phyloP scores from a whole-genome alignment of 1,139 yeast genomes.

The Hanseniaspora uvarum region DNA sequence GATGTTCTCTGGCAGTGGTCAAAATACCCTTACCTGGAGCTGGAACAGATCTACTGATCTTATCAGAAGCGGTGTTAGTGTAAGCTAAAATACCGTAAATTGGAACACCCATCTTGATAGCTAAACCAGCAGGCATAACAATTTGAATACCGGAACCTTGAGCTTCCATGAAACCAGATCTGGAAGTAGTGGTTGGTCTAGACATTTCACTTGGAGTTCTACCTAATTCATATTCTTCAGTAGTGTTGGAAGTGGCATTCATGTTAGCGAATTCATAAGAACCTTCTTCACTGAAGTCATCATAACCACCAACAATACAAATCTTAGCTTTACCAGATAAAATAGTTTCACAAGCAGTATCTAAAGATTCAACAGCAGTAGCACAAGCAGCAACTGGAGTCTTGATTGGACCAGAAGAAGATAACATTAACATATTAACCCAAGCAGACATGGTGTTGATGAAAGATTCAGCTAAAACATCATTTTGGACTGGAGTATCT shows the following conservation, averaged over 20 bases:
- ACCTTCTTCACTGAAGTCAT: slow-evolving; percentile 99
- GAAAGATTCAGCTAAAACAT: slow-evolving; percentile 92
- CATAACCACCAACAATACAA: slow-evolving; percentile 96
- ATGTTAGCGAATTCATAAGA: slow-evolving; percentile 95
- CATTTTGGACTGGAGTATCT: slow-evolving; percentile 92
- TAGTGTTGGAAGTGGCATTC: slow-evolving; percentile 93
- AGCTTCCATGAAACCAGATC: slow-evolving; percentile 98
- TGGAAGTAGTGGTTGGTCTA: slow-evolving; percentile 90
- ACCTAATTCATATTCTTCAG: slow-evolving; percentile 82
- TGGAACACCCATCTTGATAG: slow-evolving; percentile 97
- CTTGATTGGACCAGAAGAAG: slow-evolving; percentile 98
- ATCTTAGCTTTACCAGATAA: slow-evolving; percentile 88
- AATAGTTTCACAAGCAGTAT: slow-evolving; percentile 88
- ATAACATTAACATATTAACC: slow-evolving; percentile 94
- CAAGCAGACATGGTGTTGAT: slow-evolving; percentile 99
- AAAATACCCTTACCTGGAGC: slow-evolving; percentile 99
- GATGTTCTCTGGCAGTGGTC: slow-evolving; percentile 94
- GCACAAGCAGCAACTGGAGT: slow-evolving; percentile 99
- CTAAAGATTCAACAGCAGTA: slow-evolving; percentile 95
- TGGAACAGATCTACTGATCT: slow-evolving; percentile 97
- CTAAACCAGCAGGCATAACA: slow-evolving; percentile 89
- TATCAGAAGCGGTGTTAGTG: slow-evolving; percentile 94
- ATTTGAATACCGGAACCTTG: slow-evolving; percentile 99
- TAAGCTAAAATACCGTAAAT: slow-evolving; percentile 89
- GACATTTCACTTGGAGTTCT: slow-evolving; percentile 98